A percentile compares a stretch with the other conserved stretches of the same genome.
phyloP scores from a whole-genome alignment of 1,284 basidiomycete genomes.

The Malassezia caprae region DNA sequence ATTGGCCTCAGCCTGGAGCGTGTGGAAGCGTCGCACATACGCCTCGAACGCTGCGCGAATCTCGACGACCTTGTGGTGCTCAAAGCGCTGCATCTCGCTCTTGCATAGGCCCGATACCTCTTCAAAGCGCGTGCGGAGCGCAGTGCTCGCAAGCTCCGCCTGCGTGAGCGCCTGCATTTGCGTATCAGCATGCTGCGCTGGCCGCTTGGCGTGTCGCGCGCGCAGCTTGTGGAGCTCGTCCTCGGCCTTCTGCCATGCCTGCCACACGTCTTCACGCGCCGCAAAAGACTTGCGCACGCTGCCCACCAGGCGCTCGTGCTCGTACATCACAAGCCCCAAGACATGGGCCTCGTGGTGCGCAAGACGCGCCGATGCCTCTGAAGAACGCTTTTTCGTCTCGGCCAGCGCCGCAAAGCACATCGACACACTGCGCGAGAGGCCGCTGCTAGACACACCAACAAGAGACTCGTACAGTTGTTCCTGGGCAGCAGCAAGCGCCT shows the following conservation, averaged over 20 bases:
- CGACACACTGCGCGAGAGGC: constrained; percentile 46
- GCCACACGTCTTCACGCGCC: constrained; percentile 71
- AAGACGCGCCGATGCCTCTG: constrained; percentile 34
- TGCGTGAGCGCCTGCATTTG: constrained; percentile 24
- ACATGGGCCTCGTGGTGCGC: constrained; percentile 39
- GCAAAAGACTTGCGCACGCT: constrained; percentile 81
- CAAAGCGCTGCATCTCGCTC: constrained; percentile 81
- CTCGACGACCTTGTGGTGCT: constrained; percentile 80
- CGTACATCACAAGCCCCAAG: constrained; percentile 65
- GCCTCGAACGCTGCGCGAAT: constrained; percentile 67
- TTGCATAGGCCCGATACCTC: constrained; percentile 77
- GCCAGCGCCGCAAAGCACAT: constrained; percentile 47
- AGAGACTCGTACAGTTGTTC: constrained; percentile 42
- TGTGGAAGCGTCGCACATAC: constrained; percentile 72
- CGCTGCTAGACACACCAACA: constrained; percentile 43
- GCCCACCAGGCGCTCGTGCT: constrained; percentile 80
- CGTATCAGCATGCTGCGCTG: constrained; percentile 50
- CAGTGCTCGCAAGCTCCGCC: constrained; percentile 23
- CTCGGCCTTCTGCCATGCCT: constrained; percentile 66
- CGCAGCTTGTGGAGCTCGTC: constrained; percentile 60
- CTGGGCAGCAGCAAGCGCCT: constrained; percentile 49
- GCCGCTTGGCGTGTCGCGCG: constrained; percentile 73
- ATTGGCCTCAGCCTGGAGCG: constrained; percentile 65
- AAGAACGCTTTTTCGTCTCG: constrained; percentile 35
- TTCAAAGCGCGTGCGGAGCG: constrained; percentile 68